Percentiles rank a stretch among this genome's conserved stretches.
Conservation (phyloP, 805 yeast species). For the Saccharomycopsis schoenii region DNA sequence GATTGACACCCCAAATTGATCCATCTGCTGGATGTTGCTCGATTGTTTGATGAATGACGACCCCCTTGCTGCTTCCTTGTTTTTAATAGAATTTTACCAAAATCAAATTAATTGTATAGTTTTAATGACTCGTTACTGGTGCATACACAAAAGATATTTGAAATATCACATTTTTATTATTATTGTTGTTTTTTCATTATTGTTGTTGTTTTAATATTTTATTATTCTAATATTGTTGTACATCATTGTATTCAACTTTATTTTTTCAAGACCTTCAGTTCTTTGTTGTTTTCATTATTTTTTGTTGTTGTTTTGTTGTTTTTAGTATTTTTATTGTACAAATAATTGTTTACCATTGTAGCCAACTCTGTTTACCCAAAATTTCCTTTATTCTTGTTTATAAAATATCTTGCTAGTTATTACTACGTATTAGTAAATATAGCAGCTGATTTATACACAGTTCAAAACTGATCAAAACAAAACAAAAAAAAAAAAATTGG, state of each 20-base stretch:
- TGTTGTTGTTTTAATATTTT: not conserved
- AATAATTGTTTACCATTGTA: not conserved
- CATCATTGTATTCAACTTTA: not conserved
- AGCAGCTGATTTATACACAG: no score
- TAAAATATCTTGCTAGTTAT: no score
- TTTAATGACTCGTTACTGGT: not conserved
- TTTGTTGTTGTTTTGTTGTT: not conserved
- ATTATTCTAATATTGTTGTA: no score
- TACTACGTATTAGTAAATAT: no score
- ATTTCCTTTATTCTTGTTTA: no score
- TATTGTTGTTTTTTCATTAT: no score
- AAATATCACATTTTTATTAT: not conserved
- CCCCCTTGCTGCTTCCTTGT: not conserved
- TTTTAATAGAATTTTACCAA: not conserved
- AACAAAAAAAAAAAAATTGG: no score
- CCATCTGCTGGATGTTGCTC: slow-evolving; percentile 36
- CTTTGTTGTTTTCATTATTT: not conserved
- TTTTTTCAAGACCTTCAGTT: not conserved
- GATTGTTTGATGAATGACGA: slow-evolving; percentile 20
- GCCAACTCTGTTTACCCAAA: not conserved
- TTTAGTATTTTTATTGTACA: not conserved
- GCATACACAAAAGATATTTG: not conserved
- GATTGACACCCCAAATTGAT: slow-evolving; percentile 36
- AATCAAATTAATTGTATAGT: not conserved
- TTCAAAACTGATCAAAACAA: no score